Conservation (phyloP, 345 rosid genomes). For the Euphorbia pulcherrima region DNA sequence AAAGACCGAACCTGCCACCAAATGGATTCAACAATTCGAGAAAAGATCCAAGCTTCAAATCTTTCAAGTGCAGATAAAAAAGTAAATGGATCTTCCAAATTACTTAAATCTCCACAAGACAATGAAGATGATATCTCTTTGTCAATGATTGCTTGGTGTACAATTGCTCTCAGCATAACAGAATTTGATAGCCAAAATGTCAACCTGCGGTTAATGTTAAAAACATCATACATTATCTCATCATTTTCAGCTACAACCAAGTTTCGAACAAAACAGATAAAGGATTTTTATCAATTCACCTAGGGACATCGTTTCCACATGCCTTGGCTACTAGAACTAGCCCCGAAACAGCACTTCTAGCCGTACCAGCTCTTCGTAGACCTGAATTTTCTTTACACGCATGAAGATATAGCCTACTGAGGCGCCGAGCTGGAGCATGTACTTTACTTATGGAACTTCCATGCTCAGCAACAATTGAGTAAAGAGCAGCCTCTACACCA, state of each 20-base stretch:
- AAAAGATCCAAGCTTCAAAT: slow-evolving; percentile 93
- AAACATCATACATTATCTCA: slow-evolving; percentile 5
- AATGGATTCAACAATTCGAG: slow-evolving; percentile 73
- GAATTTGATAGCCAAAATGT: slow-evolving; percentile 93
- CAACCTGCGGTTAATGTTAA: slow-evolving; percentile 45
- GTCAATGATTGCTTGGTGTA: slow-evolving; percentile 45
- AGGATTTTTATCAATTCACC: slow-evolving; percentile 40
- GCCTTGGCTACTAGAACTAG: slow-evolving; percentile 80
- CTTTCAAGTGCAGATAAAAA: slow-evolving; percentile 66
- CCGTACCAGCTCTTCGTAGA: slow-evolving; percentile 67
- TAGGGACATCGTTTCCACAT: slow-evolving; percentile 93
- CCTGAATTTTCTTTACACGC: slow-evolving; percentile 47
- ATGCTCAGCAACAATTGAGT: slow-evolving; percentile 83
- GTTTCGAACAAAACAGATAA: not conserved
- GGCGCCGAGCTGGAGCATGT: slow-evolving; percentile 94
- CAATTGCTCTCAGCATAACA: slow-evolving; percentile 62
- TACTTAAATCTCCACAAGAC: slow-evolving; percentile 30
- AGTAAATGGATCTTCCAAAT: slow-evolving; percentile 58
- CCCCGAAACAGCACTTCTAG: slow-evolving; percentile 78
- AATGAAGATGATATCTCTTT: slow-evolving; percentile 33
- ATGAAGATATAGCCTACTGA: slow-evolving; percentile 78
- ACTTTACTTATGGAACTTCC: slow-evolving; percentile 86
- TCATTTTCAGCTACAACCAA: not conserved
- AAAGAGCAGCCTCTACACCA: slow-evolving; percentile 81
- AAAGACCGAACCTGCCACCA: slow-evolving; percentile 86